phyloP scores from a whole-genome alignment of 441 rosid genomes.

The Croton laevigatus region DNA sequence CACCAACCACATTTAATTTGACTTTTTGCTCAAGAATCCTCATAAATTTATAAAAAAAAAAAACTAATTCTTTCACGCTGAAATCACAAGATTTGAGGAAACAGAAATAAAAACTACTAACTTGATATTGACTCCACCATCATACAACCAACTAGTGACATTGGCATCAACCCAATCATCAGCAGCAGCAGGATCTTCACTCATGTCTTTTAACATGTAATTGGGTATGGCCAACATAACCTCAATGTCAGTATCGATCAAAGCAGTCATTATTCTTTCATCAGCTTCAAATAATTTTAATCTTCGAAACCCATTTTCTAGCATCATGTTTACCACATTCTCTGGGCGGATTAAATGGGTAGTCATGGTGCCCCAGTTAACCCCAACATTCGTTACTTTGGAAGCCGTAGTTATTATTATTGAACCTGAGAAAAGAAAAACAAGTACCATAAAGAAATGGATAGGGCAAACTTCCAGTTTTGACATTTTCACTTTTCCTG shows the following conservation, averaged over 20 bases:
- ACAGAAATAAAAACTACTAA: slow-evolving; percentile 17
- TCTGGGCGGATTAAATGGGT: slow-evolving; percentile 60
- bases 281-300: slow-evolving; percentile 86
- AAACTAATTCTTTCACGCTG: background rate
- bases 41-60: background rate
- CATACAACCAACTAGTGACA: slow-evolving; percentile 59
- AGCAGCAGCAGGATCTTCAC: slow-evolving; percentile 51
- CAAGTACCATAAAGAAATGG: slow-evolving; percentile 18
- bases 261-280: slow-evolving; percentile 61
- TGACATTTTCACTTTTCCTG: slow-evolving; percentile 27
- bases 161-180: slow-evolving; percentile 71
- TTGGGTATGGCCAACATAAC: slow-evolving; percentile 94
- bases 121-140: slow-evolving; percentile 68
- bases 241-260: slow-evolving; percentile 69
- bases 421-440: slow-evolving; percentile 11
- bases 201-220: slow-evolving; percentile 52
- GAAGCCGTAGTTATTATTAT: slow-evolving; percentile 6
- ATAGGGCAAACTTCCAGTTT: background rate
- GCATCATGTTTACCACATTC: slow-evolving; percentile 58
- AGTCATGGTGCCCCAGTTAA: slow-evolving; percentile 81
- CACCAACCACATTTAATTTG: background rate
- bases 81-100: slow-evolving; percentile 2
- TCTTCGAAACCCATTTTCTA: slow-evolving; percentile 70
- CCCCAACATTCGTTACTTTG: slow-evolving; percentile 42
- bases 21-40: too few species aligned